These are phyloP conservation scores for Penicillium hordei DNA, from an alignment of 2,329 filamentous ascomycete genomes.

Conservation along the genomic window DNA sequence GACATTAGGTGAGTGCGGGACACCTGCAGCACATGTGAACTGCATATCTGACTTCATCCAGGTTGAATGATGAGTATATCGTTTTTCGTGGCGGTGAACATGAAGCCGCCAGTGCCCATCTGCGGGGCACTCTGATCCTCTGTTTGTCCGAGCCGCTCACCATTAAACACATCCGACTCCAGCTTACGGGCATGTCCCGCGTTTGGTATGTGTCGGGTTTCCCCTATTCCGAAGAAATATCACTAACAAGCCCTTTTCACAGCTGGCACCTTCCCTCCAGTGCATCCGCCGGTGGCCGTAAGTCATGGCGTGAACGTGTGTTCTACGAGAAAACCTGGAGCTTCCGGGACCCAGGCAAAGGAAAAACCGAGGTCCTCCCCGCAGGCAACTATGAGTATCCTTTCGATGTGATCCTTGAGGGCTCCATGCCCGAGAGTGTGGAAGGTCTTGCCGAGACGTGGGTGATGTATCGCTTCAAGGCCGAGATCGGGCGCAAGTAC, in stretches of 20 bases:
- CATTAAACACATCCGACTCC: constrained; percentile 71
- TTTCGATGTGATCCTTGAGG: constrained; percentile 72
- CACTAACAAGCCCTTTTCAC: background rate
- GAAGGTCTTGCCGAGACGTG: constrained; percentile 85
- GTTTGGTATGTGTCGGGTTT: constrained; percentile 57
- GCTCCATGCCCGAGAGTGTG: constrained; percentile 74
- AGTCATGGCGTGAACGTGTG: constrained; percentile 43
- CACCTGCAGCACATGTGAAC: constrained; percentile 4
- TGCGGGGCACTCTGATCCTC: constrained; percentile 72
- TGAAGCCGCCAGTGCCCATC: constrained; percentile 71
- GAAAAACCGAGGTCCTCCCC: constrained; percentile 57
- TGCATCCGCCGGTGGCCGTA: constrained; percentile 38
- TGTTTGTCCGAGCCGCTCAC: constrained; percentile 68
- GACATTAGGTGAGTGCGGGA: constrained; percentile 46
- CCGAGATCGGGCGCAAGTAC: constrained; percentile 85
- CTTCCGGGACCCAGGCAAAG: constrained; percentile 58
- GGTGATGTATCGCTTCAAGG: constrained; percentile 88
- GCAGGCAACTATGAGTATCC: constrained; percentile 83
- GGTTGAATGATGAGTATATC: constrained; percentile 75
- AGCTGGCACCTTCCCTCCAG: constrained; percentile 41
- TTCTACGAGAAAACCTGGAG: constrained; percentile 72
- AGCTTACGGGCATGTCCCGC: constrained; percentile 68
- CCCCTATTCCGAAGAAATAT: background rate
- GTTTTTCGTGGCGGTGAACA: constrained; percentile 73
- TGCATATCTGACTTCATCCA: constrained; percentile 38